phyloP scores from a whole-genome alignment of 768 basidiomycete genomes.

The Rickenella mellea region DNA sequence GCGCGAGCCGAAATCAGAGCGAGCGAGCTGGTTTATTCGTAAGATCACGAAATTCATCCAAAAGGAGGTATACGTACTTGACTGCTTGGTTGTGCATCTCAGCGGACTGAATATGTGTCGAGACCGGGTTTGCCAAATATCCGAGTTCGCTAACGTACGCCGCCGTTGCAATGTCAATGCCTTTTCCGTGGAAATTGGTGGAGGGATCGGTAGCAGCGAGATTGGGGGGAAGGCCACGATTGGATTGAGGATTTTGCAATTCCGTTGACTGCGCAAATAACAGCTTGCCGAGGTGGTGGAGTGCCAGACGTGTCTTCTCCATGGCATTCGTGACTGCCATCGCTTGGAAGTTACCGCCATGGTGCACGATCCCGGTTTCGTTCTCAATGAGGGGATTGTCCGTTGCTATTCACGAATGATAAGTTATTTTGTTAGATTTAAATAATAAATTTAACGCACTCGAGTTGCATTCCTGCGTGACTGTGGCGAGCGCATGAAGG shows the following conservation, averaged over 20 bases:
- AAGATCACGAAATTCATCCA: not conserved
- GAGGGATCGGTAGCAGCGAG: constrained; percentile 74
- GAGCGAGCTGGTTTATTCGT: constrained; percentile 46
- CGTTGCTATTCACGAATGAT: constrained; percentile 42
- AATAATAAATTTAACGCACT: constrained; percentile 39
- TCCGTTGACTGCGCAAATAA: constrained; percentile 63
- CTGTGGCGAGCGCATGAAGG: constrained; percentile 47
- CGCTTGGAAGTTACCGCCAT: constrained; percentile 88
- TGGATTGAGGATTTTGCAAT: constrained; percentile 72
- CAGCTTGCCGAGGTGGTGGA: constrained; percentile 65
- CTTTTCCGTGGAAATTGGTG: constrained; percentile 76
- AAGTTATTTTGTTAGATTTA: not conserved
- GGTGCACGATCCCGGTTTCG: constrained; percentile 54
- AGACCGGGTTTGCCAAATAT: constrained; percentile 74
- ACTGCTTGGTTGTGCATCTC: constrained; percentile 92
- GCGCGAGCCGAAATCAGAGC: constrained; percentile 78
- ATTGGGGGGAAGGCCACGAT: constrained; percentile 74
- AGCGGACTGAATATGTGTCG: constrained; percentile 76
- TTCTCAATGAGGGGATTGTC: constrained; percentile 81
- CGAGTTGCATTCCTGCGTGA: constrained; percentile 74
- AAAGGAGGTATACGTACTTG: constrained; percentile 43
- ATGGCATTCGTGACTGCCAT: constrained; percentile 79
- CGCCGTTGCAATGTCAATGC: constrained; percentile 75
- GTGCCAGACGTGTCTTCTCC: constrained; percentile 73
- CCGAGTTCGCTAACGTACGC: constrained; percentile 80